phyloP scores from a whole-genome alignment of 352 stramenopile species.

The Thalassiosira livingstoniorum region DNA sequence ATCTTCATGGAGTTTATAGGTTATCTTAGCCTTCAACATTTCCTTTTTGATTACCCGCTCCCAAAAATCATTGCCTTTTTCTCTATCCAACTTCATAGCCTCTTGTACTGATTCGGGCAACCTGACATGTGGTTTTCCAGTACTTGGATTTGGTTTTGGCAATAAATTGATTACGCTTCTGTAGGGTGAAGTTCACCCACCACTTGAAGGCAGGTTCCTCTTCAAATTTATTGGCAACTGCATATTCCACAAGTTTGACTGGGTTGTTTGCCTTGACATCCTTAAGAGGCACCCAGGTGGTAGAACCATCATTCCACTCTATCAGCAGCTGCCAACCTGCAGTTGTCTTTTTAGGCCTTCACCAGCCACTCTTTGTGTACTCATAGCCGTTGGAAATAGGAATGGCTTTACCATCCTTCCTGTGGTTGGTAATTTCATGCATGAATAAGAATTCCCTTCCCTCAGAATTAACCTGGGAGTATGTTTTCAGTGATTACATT shows the following conservation, averaged over 20 bases:
- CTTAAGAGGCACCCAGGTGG: conserved; percentile 49
- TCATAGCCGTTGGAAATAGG: conserved; percentile 35
- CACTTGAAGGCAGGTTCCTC: conserved; percentile 49
- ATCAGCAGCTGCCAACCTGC: conserved; percentile 47
- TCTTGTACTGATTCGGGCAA: conserved; percentile 34
- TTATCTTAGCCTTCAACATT: conserved; percentile 28
- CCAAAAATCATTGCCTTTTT: conserved; percentile 35
- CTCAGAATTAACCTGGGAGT: conserved; percentile 45
- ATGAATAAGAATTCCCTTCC: conserved; percentile 36
- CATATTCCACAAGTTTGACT: conserved; percentile 52
- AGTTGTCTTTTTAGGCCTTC: conserved; percentile 34
- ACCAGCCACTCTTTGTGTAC: conserved; percentile 2
- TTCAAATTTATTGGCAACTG: conserved; percentile 19
- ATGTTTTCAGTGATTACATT: conserved; percentile 52
- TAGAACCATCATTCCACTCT: conserved; percentile 59
- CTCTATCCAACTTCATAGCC: conserved; percentile 23
- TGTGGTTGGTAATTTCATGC: conserved; percentile 58
- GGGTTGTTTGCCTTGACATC: conserved; percentile 69
- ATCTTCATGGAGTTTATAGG: not conserved
- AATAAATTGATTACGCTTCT: conserved; percentile 52
- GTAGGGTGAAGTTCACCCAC: conserved; percentile 44
- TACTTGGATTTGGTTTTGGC: conserved; percentile 30
- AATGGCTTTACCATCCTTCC: conserved; percentile 42
- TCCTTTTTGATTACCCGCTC: conserved; percentile 27
- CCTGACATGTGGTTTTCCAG: conserved; percentile 32